phyloP scores from a whole-genome alignment of 495 filamentous ascomycete genomes.

The Delitschia confertaspora region DNA sequence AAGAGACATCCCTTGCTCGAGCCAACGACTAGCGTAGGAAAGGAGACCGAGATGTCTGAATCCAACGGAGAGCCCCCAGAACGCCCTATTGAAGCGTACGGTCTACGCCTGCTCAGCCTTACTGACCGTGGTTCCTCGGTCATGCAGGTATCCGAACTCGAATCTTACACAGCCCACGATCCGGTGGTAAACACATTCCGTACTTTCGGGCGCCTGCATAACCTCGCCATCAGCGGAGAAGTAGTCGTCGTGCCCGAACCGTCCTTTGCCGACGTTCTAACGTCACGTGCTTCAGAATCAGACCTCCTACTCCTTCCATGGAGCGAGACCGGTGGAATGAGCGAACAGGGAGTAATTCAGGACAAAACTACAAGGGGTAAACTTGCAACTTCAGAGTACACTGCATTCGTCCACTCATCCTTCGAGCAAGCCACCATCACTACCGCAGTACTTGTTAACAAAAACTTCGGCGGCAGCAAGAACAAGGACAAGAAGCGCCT shows the following conservation, averaged over 20 bases:
- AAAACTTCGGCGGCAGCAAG: constrained; percentile 51
- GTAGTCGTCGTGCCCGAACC: constrained; percentile 67
- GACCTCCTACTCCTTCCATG: constrained; percentile 86
- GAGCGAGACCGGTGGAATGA: constrained; percentile 71
- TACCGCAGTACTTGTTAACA: constrained; percentile 76
- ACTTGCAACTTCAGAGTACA: constrained; percentile 27
- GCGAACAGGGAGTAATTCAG: constrained; percentile 42
- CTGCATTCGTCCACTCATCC: constrained; percentile 45
- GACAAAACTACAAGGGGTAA: constrained; percentile 37
- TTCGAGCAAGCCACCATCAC: constrained; percentile 54
- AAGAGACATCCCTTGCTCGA: constrained; percentile 27
- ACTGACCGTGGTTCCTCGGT: constrained; percentile 90
- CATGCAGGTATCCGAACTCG: constrained; percentile 83
- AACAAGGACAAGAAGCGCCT: constrained; percentile 34
- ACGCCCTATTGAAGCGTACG: constrained; percentile 68
- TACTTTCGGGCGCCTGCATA: constrained; percentile 76
- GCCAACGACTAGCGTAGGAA: constrained; percentile 15
- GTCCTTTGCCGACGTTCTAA: constrained; percentile 69
- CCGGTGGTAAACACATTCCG: constrained; percentile 88
- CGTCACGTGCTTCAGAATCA: constrained; percentile 55
- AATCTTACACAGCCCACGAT: constrained; percentile 67
- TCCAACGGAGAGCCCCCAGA: constrained; percentile 25
- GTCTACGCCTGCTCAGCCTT: constrained; percentile 75
- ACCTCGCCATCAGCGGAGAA: constrained; percentile 72
- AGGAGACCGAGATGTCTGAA: constrained; percentile 5